These are phyloP conservation scores for Scedosporium apiospermum DNA, from an alignment of 2,329 filamentous ascomycete genomes.

Conservation along the genomic window DNA sequence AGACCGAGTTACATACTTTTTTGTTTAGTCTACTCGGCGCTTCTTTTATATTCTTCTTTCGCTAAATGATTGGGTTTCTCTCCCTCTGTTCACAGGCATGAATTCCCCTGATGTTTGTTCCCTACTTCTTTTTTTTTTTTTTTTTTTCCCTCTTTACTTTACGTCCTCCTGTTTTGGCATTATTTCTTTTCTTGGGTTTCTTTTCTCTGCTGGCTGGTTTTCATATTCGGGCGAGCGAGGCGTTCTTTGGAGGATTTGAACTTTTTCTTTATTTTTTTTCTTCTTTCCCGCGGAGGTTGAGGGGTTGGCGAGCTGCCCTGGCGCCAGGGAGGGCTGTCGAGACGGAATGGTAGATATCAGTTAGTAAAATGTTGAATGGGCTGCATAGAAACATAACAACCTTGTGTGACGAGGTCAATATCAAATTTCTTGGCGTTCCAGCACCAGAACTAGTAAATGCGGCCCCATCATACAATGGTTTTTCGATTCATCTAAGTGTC, in stretches of 20 bases:
- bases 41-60: constrained; percentile 7
- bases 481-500: not conserved
- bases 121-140: constrained; percentile 8
- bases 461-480: not conserved
- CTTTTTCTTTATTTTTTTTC: not conserved
- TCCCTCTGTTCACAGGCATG: not conserved
- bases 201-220: not conserved
- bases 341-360: not conserved
- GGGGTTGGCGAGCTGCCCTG: no score
- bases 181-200: not conserved
- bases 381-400: no score
- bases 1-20: not conserved
- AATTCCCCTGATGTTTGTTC: constrained; percentile 9
- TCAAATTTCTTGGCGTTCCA: no score
- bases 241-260: not conserved
- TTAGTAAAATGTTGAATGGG: not conserved
- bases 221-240: constrained; percentile 4
- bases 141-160: not conserved
- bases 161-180: not conserved
- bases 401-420: no score
- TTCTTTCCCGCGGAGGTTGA: not conserved
- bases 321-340: not conserved
- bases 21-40: constrained; percentile 2
- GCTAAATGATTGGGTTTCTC: not conserved
- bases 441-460: no score